A percentile compares a stretch with the other conserved stretches of the same genome.
Evolutionary conservation across 2,329 filamentous ascomycete genomes (phyloP).

Genomic region (Dactylellina leptospora): DNA sequence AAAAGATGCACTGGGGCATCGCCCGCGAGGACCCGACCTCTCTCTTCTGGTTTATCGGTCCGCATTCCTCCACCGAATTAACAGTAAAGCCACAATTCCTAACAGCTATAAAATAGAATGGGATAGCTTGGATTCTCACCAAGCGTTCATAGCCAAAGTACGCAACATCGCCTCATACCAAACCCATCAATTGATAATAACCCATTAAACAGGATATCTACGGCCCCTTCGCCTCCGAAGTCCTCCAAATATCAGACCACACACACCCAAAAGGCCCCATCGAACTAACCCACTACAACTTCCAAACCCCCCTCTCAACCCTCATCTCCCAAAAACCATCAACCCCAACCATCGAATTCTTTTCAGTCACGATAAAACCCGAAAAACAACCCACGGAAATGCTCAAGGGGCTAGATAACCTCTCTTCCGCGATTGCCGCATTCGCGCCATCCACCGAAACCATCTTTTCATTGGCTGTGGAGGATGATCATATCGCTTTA

Average conservation of each 20-base stretch:
- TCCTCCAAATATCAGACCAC: conserved; percentile 2
- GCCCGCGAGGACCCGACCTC: conserved; percentile 13
- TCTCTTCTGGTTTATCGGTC: conserved; percentile 52
- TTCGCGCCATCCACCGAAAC: background rate
- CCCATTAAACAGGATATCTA: background rate
- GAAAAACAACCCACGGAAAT: background rate
- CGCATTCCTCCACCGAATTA: background rate
- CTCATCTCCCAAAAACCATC: conserved; percentile 2
- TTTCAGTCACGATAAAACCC: background rate
- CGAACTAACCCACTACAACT: conserved; percentile 21
- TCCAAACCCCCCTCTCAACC: conserved; percentile 14
- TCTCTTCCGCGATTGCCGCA: background rate
- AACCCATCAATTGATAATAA: background rate
- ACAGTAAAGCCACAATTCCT: background rate
- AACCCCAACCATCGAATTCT: conserved; percentile 31
- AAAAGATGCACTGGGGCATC: conserved; percentile 19
- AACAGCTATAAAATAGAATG: conserved; percentile 28
- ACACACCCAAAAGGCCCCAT: conserved; percentile 12
- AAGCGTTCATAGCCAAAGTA: conserved; percentile 20
- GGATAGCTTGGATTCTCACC: conserved; percentile 28
- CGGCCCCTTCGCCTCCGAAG: conserved; percentile 10
- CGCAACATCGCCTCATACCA: background rate
- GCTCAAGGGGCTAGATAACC: background rate
- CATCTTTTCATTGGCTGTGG: background rate
- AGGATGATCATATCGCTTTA: conserved; percentile 1